Evolutionary conservation across 1,284 basidiomycete species (phyloP).

Genomic region (Abortiporus biennis): DNA sequence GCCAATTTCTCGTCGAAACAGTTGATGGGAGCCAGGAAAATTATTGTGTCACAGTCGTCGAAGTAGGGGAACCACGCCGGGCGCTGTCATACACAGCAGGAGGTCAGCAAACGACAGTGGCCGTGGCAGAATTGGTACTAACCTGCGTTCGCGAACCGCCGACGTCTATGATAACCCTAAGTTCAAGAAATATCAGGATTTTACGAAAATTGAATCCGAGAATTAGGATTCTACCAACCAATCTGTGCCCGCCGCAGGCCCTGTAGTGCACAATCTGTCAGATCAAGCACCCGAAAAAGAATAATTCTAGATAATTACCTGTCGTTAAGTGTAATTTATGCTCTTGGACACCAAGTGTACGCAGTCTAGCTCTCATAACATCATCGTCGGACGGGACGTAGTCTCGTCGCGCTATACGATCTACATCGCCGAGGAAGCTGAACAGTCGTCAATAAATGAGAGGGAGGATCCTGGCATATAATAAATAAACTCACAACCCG

Average conservation of each 20-base stretch:
- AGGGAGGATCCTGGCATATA: not conserved
- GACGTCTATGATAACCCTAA: conserved; percentile 52
- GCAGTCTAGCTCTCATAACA: conserved; percentile 58
- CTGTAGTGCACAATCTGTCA: conserved; percentile 11
- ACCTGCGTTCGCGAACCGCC: conserved; percentile 67
- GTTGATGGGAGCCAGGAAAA: conserved; percentile 35
- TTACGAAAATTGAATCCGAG: no score
- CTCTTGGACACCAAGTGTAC: conserved; percentile 71
- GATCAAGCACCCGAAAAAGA: not conserved
- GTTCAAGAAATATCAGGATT: not conserved
- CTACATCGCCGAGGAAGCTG: conserved; percentile 62
- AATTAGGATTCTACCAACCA: conserved; percentile 20
- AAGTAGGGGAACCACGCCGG: conserved; percentile 35
- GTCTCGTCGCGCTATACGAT: conserved; percentile 44
- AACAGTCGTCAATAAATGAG: not conserved
- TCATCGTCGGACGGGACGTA: conserved; percentile 63
- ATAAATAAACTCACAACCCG: conserved; percentile 50
- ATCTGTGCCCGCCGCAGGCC: conserved; percentile 28
- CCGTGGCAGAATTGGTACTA: conserved; percentile 18
- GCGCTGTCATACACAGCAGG: conserved; percentile 18
- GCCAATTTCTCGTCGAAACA: conserved; percentile 38
- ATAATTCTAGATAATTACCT: conserved; percentile 37
- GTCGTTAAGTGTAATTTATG: conserved; percentile 62
- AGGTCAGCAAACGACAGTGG: not conserved
- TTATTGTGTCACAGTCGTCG: conserved; percentile 35